Percentiles rank a stretch among this genome's conserved stretches.
phyloP scores from a whole-genome alignment of 2,329 filamentous ascomycete genomes.

The Penicillium sp. region DNA sequence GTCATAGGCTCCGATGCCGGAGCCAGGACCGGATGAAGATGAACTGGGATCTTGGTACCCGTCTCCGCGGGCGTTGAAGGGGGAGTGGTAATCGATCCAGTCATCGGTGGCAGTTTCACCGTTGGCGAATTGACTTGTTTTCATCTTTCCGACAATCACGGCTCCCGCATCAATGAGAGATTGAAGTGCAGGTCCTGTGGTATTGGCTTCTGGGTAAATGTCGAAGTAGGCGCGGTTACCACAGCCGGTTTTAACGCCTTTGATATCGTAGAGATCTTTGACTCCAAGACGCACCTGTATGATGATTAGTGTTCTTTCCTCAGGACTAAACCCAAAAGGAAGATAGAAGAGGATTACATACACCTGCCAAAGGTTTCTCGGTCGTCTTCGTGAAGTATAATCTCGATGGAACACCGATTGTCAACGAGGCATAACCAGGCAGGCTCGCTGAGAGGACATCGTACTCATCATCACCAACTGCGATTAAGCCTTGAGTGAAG shows the following conservation, averaged over 20 bases:
- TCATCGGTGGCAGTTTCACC: constrained; percentile 26
- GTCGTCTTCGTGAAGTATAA: constrained; percentile 54
- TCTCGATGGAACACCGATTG: constrained; percentile 58
- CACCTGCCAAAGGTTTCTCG: constrained; percentile 55
- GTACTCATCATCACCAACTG: neutral
- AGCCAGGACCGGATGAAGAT: constrained; percentile 26
- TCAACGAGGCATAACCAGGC: constrained; percentile 15
- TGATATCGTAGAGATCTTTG: constrained; percentile 63
- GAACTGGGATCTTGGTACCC: constrained; percentile 34
- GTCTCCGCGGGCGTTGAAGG: constrained; percentile 40
- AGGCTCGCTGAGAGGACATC: neutral
- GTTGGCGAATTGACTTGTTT: constrained; percentile 36
- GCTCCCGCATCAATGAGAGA: constrained; percentile 61
- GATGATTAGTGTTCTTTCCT: neutral
- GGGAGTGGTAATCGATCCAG: constrained; percentile 38
- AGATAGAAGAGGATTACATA: neutral
- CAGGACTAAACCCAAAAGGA: too few species aligned
- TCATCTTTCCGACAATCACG: constrained; percentile 40
- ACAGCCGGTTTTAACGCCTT: constrained; percentile 56
- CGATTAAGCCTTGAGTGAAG: neutral
- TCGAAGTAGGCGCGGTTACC: constrained; percentile 61
- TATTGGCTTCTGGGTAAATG: constrained; percentile 49
- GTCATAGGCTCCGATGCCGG: constrained; percentile 34
- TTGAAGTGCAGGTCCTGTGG: constrained; percentile 54
- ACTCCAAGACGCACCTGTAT: constrained; percentile 54